Evolutionary conservation across 1,284 basidiomycete species (phyloP), one percentile per base, ranked within the genome.

Genomic region (Moesziomyces parantarcticus): DNA sequence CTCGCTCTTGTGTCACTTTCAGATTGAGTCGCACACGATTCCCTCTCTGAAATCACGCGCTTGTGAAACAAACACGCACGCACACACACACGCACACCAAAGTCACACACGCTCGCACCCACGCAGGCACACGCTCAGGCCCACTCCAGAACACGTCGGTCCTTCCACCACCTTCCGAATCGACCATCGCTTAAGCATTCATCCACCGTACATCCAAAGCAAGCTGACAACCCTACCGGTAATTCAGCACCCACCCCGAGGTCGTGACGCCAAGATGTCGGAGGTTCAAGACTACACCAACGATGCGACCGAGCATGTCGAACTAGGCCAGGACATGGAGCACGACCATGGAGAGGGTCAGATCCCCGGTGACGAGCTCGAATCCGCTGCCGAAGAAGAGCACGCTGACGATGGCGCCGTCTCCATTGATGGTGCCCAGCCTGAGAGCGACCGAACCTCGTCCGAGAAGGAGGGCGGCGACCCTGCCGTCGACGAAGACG

Each of bases 401-500:
- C 40, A 51, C 42, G 58, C 50, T 34, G 50, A 34, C 5, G 39
- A 58, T 5, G 59, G 49, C 39, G 59, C 62, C 1, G n/a, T 46
- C 5, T 63, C 66, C 6, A 29, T 52, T 7, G 68, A 72, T 25
- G 56, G 46, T 11, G 59, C 40, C 20, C 54, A 46, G 1, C 48
- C 56, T 9, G 59, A 47, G 10, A 72, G 69, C 53, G 69, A 72
- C 9, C 53, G 47, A 6, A 66, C 69, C 6, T 62, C 69, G 13
- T 72, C 69, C 1, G 69, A 58, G 21, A 72, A 72, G 50, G 69
- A 72, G 44, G 69, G 63, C 11, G 69, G 69, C 3, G 63, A 67
- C 29, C 18, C 49, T 22, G 42, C n/a, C 13, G 58, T 41, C 40
- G 45, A 64, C 8, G 25, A 41, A 8, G 45, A 21, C 20, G 50